phyloP scores from a whole-genome alignment of 176 grass and related monocot genomes.

The Zoysia japonica region DNA sequence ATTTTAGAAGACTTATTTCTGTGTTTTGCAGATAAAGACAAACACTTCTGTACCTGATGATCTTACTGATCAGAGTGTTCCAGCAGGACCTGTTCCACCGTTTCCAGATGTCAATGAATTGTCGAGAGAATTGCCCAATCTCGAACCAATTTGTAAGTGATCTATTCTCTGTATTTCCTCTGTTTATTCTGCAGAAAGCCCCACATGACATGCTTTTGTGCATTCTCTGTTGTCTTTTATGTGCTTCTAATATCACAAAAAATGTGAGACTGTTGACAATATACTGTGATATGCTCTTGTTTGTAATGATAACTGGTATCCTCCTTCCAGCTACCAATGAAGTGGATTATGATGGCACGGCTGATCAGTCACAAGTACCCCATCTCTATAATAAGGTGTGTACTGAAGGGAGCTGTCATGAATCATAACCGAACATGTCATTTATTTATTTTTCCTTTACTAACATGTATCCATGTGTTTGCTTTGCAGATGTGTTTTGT shows the following conservation, averaged over 20 bases:
- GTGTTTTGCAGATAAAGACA: conserved; percentile 50
- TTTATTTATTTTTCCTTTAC: not conserved
- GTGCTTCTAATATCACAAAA: not conserved
- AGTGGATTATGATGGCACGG: conserved; percentile 40
- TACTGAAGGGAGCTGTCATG: not conserved
- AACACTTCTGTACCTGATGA: conserved; percentile 73
- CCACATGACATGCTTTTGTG: not conserved
- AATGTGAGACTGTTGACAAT: not conserved
- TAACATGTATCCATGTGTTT: conserved; percentile 18
- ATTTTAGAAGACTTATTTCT: not conserved
- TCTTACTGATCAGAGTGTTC: conserved; percentile 52
- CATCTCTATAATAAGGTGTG: conserved; percentile 91
- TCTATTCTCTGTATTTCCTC: conserved; percentile 1
- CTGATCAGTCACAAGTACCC: conserved; percentile 39
- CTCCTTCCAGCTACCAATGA: conserved; percentile 58
- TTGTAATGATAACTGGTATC: conserved; percentile 25
- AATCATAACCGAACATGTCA: not conserved
- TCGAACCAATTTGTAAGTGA: conserved; percentile 77
- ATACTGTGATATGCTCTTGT: conserved; percentile 29
- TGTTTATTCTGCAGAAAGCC: not conserved
- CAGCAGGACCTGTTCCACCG: conserved; percentile 41
- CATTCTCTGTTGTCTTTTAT: not conserved
- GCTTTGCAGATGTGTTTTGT: conserved; percentile 67
- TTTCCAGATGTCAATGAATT: conserved; percentile 52
- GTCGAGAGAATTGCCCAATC: conserved; percentile 63